Conservation (phyloP, 495 filamentous ascomycete genomes). For the Lophiostoma macrostomum region DNA sequence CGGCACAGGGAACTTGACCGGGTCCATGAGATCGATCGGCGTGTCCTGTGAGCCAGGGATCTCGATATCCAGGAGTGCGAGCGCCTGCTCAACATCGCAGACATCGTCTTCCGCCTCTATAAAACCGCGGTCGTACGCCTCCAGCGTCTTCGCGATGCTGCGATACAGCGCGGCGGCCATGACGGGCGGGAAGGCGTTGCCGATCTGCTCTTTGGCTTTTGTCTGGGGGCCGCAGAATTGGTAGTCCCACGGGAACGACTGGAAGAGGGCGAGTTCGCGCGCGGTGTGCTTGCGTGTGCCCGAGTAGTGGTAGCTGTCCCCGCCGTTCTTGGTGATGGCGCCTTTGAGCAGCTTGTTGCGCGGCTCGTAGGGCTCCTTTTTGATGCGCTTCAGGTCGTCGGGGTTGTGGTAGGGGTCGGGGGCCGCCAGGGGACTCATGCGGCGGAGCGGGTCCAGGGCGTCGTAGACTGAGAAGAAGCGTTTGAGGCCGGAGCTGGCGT, state of each 20-base stretch:
- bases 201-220: constrained; percentile 66
- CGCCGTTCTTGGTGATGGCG: constrained; percentile 70
- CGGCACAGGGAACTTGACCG: too few relatives aligned
- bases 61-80: too few relatives aligned
- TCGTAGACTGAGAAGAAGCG: constrained; percentile 9
- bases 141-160: constrained; percentile 20
- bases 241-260: constrained; percentile 68
- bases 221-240: constrained; percentile 30
- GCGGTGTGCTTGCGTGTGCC: constrained; percentile 65
- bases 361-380: constrained; percentile 50
- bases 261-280: constrained; percentile 71
- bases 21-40: too few relatives aligned
- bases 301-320: constrained; percentile 64
- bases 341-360: constrained; percentile 16
- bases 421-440: not conserved
- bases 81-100: constrained; percentile 14
- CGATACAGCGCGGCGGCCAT: constrained; percentile 58
- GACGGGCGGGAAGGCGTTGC: constrained; percentile 78
- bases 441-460: constrained; percentile 20
- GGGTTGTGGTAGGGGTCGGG: constrained; percentile 24
- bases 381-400: constrained; percentile 40
- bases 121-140: constrained; percentile 28
- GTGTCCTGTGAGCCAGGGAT: too few relatives aligned
- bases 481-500: constrained; percentile 32
- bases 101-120: constrained; percentile 16